Conservation (phyloP, 2,329 filamentous ascomycete species). For the Botrytis sinoallii region DNA sequence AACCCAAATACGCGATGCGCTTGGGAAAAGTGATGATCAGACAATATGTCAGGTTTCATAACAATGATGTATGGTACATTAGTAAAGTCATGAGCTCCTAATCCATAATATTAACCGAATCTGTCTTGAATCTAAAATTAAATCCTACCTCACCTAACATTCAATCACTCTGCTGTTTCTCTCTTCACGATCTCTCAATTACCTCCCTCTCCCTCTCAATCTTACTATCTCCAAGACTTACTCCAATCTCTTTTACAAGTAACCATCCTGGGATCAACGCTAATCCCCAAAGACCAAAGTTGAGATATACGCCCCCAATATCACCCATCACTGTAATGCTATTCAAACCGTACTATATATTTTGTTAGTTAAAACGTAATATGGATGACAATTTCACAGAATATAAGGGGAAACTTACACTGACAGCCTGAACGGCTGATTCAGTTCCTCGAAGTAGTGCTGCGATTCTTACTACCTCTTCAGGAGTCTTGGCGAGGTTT, state of each 20-base stretch:
- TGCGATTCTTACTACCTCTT: constrained; percentile 65
- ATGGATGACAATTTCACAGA: background rate
- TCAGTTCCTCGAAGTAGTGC: constrained; percentile 67
- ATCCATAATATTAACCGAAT: background rate
- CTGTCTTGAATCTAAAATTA: background rate
- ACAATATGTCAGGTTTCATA: background rate
- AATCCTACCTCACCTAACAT: background rate
- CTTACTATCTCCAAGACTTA: constrained; percentile 31
- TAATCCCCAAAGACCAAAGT: constrained; percentile 65
- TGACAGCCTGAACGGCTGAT: constrained; percentile 69
- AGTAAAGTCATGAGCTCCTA: background rate
- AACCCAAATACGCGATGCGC: background rate
- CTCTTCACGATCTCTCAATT: background rate
- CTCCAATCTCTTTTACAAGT: constrained; percentile 46
- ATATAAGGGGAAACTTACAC: constrained; percentile 40
- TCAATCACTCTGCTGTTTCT: no score
- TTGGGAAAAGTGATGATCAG: background rate
- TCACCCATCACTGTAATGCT: constrained; percentile 60
- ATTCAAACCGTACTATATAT: constrained; percentile 57
- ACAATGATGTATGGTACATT: background rate
- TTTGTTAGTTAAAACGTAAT: background rate
- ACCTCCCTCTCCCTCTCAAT: constrained; percentile 26
- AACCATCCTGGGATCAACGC: constrained; percentile 65
- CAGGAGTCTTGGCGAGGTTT: constrained; percentile 58
- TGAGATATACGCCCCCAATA: constrained; percentile 66